These are phyloP conservation scores for Penicillium malachiteum DNA, from an alignment of 495 filamentous ascomycete genomes.

Conservation along the genomic window DNA sequence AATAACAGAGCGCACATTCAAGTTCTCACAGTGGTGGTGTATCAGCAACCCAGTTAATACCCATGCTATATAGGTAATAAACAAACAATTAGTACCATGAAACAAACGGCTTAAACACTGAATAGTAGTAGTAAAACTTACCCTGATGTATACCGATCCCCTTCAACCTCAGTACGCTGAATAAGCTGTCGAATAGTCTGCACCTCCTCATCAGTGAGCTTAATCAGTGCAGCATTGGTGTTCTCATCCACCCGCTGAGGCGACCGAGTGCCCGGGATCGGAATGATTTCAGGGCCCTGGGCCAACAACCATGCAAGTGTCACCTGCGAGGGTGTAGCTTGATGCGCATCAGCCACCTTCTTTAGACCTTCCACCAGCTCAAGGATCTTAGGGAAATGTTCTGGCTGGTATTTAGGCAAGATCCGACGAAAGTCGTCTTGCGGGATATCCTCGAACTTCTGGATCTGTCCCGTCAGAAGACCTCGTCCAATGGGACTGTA, in stretches of 20 bases:
- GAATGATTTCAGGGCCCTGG: conserved; percentile 56
- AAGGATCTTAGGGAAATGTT: conserved; percentile 54
- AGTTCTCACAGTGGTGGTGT: conserved; percentile 16
- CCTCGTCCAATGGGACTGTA: conserved; percentile 64
- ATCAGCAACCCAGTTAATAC: conserved; percentile 3
- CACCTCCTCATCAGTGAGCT: conserved; percentile 48
- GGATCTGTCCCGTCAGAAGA: conserved; percentile 51
- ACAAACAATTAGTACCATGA: background rate
- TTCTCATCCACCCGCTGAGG: conserved; percentile 58
- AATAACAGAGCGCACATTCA: too few relatives aligned
- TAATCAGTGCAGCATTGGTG: conserved; percentile 37
- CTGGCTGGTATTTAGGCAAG: conserved; percentile 49
- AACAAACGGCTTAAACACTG: too few relatives aligned
- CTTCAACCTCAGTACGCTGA: conserved; percentile 9
- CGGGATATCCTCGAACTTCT: conserved; percentile 43
- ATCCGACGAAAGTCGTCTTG: conserved; percentile 37
- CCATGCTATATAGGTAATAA: conserved; percentile 14
- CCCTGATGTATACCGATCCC: conserved; percentile 8
- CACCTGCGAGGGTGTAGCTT: conserved; percentile 7
- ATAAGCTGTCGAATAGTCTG: conserved; percentile 15
- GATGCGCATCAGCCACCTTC: conserved; percentile 40
- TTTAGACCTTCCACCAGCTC: conserved; percentile 42
- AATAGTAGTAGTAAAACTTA: conserved; percentile 3
- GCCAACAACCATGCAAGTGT: conserved; percentile 18
- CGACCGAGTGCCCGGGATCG: conserved; percentile 57